A percentile compares a stretch with the other conserved stretches of the same genome.
phyloP scores from a whole-genome alignment of 176 grass and related monocot species.

The barley (Hordeum vulgare) region DNA sequence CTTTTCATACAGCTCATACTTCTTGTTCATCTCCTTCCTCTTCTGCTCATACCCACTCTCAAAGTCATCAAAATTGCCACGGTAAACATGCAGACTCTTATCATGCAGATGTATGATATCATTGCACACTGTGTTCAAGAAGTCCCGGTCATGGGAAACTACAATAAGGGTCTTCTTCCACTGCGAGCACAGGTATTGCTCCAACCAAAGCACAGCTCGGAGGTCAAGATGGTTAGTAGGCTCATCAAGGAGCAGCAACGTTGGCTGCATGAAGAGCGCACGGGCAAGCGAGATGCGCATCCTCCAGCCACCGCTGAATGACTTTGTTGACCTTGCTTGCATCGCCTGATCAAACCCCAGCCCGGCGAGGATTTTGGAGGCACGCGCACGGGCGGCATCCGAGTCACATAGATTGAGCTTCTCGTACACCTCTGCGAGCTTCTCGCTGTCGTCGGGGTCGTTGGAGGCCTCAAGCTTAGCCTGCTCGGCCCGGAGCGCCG shows the following conservation, averaged over 20 bases:
- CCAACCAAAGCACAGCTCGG: slow-evolving; percentile 63
- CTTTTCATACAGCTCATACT: slow-evolving; percentile 45
- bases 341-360: slow-evolving; percentile 38
- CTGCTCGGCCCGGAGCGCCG: background rate
- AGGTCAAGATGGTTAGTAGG: slow-evolving; percentile 70
- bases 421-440: slow-evolving; percentile 50
- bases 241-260: slow-evolving; percentile 55
- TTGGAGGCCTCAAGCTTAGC: background rate
- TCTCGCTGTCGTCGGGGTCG: background rate
- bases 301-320: slow-evolving; percentile 4
- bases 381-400: slow-evolving; percentile 44
- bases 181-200: slow-evolving; percentile 49
- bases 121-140: slow-evolving; percentile 58
- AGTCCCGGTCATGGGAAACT: slow-evolving; percentile 63
- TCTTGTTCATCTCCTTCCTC: slow-evolving; percentile 46
- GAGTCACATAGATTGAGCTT: slow-evolving; percentile 36
- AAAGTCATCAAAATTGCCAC: slow-evolving; percentile 69
- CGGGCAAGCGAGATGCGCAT: slow-evolving; percentile 27
- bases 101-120: slow-evolving; percentile 49
- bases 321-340: background rate
- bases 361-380: slow-evolving; percentile 55
- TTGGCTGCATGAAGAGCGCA: slow-evolving; percentile 74
- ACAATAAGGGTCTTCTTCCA: slow-evolving; percentile 68
- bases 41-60: slow-evolving; percentile 56
- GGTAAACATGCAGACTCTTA: slow-evolving; percentile 31